Percentiles rank a stretch among this genome's conserved stretches.
phyloP scores from a whole-genome alignment of 306 rosid genomes.

The Rosa persica region DNA sequence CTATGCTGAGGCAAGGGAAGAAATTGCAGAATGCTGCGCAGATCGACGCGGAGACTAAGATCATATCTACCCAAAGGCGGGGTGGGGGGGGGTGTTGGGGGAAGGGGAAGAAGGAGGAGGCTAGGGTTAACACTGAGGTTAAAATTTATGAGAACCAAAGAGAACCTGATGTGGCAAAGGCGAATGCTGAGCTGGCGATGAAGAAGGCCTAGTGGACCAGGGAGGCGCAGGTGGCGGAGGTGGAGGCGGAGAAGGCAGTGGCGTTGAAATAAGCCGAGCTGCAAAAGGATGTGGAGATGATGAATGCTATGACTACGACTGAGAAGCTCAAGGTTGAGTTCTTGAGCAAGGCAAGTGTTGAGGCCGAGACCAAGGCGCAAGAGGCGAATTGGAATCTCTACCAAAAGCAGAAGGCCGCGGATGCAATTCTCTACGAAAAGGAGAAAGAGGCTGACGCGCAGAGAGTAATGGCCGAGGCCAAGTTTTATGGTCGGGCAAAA shows the following conservation, averaged over 20 bases:
- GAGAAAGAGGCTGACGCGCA: constrained; percentile 22
- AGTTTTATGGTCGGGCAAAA: constrained; percentile 17
- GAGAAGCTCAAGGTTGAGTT: constrained; percentile 15
- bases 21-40: constrained; percentile 22
- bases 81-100: too few relatives aligned
- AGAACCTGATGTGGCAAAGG: constrained; percentile 31
- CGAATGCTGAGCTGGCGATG: constrained; percentile 16
- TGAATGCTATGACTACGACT: constrained; percentile 22
- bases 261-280: constrained; percentile 26
- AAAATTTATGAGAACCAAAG: constrained; percentile 30
- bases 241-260: constrained; percentile 25
- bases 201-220: constrained; percentile 25
- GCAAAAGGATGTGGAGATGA: constrained; percentile 29
- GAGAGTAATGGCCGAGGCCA: constrained; percentile 26
- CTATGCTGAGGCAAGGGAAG: constrained; percentile 20
- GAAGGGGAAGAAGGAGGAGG: constrained; percentile 36
- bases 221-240: constrained; percentile 23
- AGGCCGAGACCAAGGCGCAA: constrained; percentile 21
- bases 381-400: constrained; percentile 35
- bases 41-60: constrained; percentile 29
- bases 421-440: constrained; percentile 15
- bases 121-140: constrained; percentile 19
- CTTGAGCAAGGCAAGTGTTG: constrained; percentile 12
- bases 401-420: constrained; percentile 28
- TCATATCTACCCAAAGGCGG: constrained; percentile 23